Base-by-base conservation (phyloP, 495 filamentous ascomycete genomes). In the Rusavskia elegans region DNA sequence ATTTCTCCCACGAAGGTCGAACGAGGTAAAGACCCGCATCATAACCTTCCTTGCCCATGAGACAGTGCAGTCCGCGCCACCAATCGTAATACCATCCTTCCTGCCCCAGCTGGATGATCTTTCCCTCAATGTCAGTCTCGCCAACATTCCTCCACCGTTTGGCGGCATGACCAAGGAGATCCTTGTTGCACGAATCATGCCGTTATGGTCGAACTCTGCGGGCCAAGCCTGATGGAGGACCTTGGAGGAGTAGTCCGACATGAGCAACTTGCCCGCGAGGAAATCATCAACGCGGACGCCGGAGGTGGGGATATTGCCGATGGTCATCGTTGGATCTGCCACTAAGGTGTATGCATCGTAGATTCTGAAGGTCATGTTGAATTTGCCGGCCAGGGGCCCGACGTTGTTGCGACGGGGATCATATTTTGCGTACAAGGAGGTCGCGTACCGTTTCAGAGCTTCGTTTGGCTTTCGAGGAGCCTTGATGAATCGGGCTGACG, bases 11-110 rank as follows among this genome's bases (percentile, higher is more conserved):
- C 25, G 29, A 27, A 2, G 45, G 40, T 4, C 55, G 45, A 2
- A 50, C 10, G 5, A 44, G 11, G 23, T 53, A 53, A 5, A 13
- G 23, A 0, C 19, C 30, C 1, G 17, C 45, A 50, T 57, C 55
- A 16, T 40, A 35, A 0, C 55, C 55, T 38, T 57, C 55, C 25
- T 57, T 57, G 0, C 55, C 55, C 50, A 53, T 53, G 0, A 57
- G 45, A 25, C 44, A 50, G 14, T 53, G 55, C n/a, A 57, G 7
- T 0, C 51, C 45, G 9, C 25, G 27, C 42, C 38, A 53, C 32
- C 51, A 53, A 6, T 44, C 29, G 11, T 53, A 53, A 35, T 53
- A 57, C 32, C 25, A 57, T 3, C 55, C 51, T 21, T 16, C 42
- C 21, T 49, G 5, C 0, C 37, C 48, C 7, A 5, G n/a, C 7